Evolutionary conservation across 192 early-diverging fungal species (phyloP), one percentile per base, ranked within the genome.

Genomic region (Allomyces arbusculus): DNA sequence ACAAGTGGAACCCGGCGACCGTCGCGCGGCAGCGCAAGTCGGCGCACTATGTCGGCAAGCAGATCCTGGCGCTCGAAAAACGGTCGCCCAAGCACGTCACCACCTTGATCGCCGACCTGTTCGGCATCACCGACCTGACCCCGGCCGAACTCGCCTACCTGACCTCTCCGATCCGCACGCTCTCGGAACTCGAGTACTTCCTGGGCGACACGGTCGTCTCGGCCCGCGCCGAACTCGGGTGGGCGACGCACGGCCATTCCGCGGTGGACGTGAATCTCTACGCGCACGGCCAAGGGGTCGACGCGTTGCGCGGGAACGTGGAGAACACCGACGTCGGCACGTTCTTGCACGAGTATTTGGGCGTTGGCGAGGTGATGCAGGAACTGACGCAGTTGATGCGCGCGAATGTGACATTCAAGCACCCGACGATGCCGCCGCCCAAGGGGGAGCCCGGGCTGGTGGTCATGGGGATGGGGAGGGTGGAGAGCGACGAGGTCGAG

Each of bases 251-350:
- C 73, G 92, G 92, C 8, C 95, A 99, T 69, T 88, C 88, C 62
- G 92, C 85, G 2, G 91, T 95, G 19, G 95, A 99, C 73, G 95
- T 99, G 12, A 97, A 92, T 69, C 72, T 94, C 40, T 94, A 92
- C 72, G 90, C 91, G 1, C 83, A 90, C 68, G 91, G 91, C 20
- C 69, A 69, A 24, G 72, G 77, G 23, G 67, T 80, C 16, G 71
- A 87, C 11, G 58, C 75, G 61, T 72, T 94, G 66, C 71, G 78
- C 19, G 90, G 90, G 26, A 90, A 84, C 79, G 85, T 88, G 72
- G 91, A 94, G 68, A 94, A 94, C 77, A 94, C 85, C 6, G 50
- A 58, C 50, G 50, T 58, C 3, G 50, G 50, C 50, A 20, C 10
- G 16, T 58, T 58, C 20, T 58, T 58, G 50, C 50, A 58, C 12